Percentiles rank a stretch among this genome's conserved stretches.
These are phyloP conservation scores for Vitis vinifera DNA, from an alignment of 164 flowering plant species.

Conservation along the genomic window ASM3070453v1 NC_081812.1:20358501-20359000, in stretches of 20 bases:
- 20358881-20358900: neutral
- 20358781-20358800: conserved; percentile 37
- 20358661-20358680: too few relatives aligned
- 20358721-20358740: conserved; percentile 31
- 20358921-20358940: too few relatives aligned
- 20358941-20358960: conserved; percentile 2
- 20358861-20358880: neutral
- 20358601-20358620: too few relatives aligned
- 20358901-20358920: neutral
- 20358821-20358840: conserved; percentile 60
- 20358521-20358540: too few relatives aligned
- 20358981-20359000: conserved; percentile 13
- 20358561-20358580: too few relatives aligned
- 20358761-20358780: conserved; percentile 39
- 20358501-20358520: too few relatives aligned
- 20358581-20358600: too few relatives aligned
- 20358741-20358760: conserved; percentile 48
- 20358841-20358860: conserved; percentile 40
- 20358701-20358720: too few relatives aligned
- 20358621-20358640: too few relatives aligned
- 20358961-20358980: neutral
- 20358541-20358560: too few relatives aligned
- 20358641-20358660: too few relatives aligned
- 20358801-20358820: conserved; percentile 34
- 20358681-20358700: too few relatives aligned